Conservation (phyloP, 148 eudicot species). For the Cornus suecica region DNA sequence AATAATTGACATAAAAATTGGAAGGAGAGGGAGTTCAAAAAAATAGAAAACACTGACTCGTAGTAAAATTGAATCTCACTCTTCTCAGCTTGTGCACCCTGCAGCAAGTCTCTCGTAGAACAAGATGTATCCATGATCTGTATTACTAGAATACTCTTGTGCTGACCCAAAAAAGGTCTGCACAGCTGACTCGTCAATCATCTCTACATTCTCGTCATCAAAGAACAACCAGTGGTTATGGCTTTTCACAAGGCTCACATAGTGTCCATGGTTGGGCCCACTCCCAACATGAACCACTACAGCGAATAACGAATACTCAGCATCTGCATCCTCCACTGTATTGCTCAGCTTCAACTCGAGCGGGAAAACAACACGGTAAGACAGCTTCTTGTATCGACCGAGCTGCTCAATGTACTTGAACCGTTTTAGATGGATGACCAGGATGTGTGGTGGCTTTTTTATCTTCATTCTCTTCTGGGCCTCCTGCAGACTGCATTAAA, state of each 20-base stretch:
- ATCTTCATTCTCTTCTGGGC: conserved; percentile 97
- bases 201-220: conserved; percentile 86
- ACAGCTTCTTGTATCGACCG: conserved; percentile 77
- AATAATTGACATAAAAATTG: not conserved
- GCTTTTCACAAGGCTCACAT: conserved; percentile 84
- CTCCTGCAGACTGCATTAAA: conserved; percentile 61
- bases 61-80: not conserved
- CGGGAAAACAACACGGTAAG: conserved; percentile 85
- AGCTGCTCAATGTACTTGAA: conserved; percentile 87
- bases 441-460: conserved; percentile 79
- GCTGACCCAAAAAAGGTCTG: conserved; percentile 84
- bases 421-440: conserved; percentile 84
- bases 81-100: conserved; percentile 34
- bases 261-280: conserved; percentile 80
- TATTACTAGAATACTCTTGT: conserved; percentile 84
- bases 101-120: conserved; percentile 68
- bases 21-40: conserved; percentile 4
- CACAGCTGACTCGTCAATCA: conserved; percentile 81
- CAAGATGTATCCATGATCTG: conserved; percentile 86
- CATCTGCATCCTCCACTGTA: conserved; percentile 75
- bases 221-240: conserved; percentile 87
- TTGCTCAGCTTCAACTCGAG: conserved; percentile 81
- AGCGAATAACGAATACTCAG: conserved; percentile 77
- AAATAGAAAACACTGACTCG: not conserved
- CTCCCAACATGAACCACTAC: conserved; percentile 89